Evolutionary conservation across 345 rosid species (phyloP).

Genomic region (Cardamine occulta): DNA sequence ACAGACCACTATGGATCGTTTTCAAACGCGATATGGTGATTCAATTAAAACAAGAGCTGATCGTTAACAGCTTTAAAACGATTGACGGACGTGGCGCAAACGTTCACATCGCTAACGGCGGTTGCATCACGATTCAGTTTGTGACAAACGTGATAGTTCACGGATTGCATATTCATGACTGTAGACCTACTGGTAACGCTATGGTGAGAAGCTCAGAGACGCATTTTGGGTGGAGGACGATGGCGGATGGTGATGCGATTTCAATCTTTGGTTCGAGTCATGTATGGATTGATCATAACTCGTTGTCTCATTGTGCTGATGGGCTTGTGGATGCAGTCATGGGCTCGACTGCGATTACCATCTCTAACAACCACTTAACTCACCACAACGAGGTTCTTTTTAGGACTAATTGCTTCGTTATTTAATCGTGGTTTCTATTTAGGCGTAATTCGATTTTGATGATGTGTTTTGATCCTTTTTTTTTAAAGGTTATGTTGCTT

Average conservation of each 20-base stretch:
- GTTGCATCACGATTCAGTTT: conserved; percentile 81
- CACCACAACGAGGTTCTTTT: conserved; percentile 86
- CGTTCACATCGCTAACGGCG: conserved; percentile 96
- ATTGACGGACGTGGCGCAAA: conserved; percentile 91
- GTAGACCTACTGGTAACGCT: conserved; percentile 93
- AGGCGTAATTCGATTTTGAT: not conserved
- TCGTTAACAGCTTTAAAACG: conserved; percentile 89
- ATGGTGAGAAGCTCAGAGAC: conserved; percentile 85
- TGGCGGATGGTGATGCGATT: conserved; percentile 92
- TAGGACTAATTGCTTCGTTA: not conserved
- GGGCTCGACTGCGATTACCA: conserved; percentile 96
- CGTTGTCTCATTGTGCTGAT: conserved; percentile 88
- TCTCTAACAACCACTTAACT: conserved; percentile 87
- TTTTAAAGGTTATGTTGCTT: conserved; percentile 71
- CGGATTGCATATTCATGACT: conserved; percentile 92
- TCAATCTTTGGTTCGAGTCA: conserved; percentile 93
- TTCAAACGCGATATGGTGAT: conserved; percentile 96
- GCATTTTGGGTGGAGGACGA: conserved; percentile 91
- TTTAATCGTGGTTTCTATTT: not conserved
- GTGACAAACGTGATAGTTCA: conserved; percentile 89
- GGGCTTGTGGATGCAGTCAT: conserved; percentile 95
- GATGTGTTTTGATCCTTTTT: not conserved
- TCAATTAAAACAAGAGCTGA: conserved; percentile 78
- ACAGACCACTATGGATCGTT: conserved; percentile 84
- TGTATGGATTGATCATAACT: conserved; percentile 91